Evolutionary conservation across 192 early-diverging fungal genomes (phyloP).

Genomic region (Podila minutissima): DNA sequence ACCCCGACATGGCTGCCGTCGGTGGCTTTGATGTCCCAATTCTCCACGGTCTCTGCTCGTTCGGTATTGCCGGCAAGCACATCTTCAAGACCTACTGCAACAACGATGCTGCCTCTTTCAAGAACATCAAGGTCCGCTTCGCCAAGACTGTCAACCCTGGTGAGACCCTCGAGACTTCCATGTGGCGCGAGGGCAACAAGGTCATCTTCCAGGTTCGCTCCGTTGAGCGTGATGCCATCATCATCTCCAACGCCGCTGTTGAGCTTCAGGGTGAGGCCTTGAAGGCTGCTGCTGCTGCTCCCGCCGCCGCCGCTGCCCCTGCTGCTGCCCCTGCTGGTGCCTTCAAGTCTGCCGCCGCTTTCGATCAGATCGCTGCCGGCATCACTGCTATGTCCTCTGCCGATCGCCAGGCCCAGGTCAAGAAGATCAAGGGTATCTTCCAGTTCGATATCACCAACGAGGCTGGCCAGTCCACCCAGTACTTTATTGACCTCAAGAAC

Average conservation of each 20-base stretch:
- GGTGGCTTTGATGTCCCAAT: conserved; percentile 98
- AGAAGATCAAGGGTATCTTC: conserved; percentile 83
- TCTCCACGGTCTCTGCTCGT: conserved; percentile 95
- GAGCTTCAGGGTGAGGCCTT: conserved; percentile 71
- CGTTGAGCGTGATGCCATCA: conserved; percentile 92
- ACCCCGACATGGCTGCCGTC: conserved; percentile 91
- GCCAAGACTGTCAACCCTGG: conserved; percentile 92
- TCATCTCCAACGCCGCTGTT: conserved; percentile 92
- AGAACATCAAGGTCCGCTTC: conserved; percentile 93
- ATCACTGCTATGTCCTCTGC: conserved; percentile 64
- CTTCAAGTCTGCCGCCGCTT: conserved; percentile 78
- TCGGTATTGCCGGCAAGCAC: conserved; percentile 93
- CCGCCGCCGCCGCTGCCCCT: conserved; percentile 29
- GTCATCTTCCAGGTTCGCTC: conserved; percentile 95
- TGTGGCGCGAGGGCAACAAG: conserved; percentile 93
- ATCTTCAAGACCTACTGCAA: conserved; percentile 82
- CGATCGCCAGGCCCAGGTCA: conserved; percentile 69
- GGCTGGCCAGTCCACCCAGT: conserved; percentile 70
- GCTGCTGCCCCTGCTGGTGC: conserved; percentile 66
- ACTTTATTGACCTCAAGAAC: conserved; percentile 88
- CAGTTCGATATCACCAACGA: conserved; percentile 83
- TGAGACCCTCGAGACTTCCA: conserved; percentile 96
- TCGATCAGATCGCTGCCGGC: conserved; percentile 70
- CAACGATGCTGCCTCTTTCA: conserved; percentile 72
- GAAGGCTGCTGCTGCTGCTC: conserved; percentile 41